phyloP scores from a whole-genome alignment of 352 stramenopile species.

The Thalassiosira livingstoniorum region DNA sequence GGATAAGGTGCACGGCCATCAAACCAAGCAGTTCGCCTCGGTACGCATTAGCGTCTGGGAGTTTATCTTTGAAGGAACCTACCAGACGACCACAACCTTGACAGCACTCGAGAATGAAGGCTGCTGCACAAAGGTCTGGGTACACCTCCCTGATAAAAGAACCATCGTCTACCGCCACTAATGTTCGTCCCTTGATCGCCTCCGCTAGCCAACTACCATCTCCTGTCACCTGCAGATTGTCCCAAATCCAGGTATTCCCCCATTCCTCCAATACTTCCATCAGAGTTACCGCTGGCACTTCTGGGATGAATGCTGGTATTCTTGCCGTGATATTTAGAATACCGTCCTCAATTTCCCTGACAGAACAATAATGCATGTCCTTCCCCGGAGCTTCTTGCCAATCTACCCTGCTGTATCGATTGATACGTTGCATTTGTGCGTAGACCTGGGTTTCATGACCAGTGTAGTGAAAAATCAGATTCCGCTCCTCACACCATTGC shows the following conservation, averaged over 20 bases:
- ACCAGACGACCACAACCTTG: background rate
- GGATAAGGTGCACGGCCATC: background rate
- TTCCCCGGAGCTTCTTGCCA: too few species aligned
- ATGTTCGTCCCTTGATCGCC: background rate
- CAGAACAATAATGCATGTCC: too few species aligned
- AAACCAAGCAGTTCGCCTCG: conserved; percentile 6
- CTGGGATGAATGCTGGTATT: background rate
- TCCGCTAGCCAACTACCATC: background rate
- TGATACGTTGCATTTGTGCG: too few species aligned
- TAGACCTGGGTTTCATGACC: too few species aligned
- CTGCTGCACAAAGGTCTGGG: background rate
- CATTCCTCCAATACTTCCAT: background rate
- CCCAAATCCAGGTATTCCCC: background rate
- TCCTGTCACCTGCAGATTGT: background rate
- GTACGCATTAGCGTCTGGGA: background rate
- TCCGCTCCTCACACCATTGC: too few species aligned
- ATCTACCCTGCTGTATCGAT: too few species aligned
- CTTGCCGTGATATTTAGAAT: too few species aligned
- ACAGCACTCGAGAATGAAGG: conserved; percentile 6
- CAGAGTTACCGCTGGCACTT: background rate
- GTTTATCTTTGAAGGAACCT: conserved; percentile 1
- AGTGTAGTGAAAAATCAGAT: too few species aligned
- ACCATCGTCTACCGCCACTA: conserved; percentile 3
- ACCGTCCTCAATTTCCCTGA: too few species aligned
- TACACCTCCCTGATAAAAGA: conserved; percentile 10